These are phyloP conservation scores for Leccinum ochraceum DNA, from an alignment of 768 basidiomycete genomes.

Conservation along the genomic window DNA sequence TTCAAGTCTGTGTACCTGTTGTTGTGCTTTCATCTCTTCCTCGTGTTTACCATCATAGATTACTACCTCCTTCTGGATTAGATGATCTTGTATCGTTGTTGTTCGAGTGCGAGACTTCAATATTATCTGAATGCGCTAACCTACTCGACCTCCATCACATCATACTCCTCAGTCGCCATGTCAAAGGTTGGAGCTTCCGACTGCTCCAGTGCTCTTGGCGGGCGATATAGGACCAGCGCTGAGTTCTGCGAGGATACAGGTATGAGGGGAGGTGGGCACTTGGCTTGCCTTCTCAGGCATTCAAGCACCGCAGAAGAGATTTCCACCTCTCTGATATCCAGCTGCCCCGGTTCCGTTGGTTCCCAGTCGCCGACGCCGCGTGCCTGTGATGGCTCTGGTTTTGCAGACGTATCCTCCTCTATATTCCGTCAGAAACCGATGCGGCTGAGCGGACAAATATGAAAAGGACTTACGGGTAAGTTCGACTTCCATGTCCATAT, in stretches of 20 bases:
- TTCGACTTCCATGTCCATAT: constrained; percentile 61
- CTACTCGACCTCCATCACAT: constrained; percentile 58
- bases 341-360: constrained; percentile 25
- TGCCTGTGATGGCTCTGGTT: constrained; percentile 25
- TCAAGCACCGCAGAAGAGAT: constrained; percentile 50
- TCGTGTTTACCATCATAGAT: constrained; percentile 26
- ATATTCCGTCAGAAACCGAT: background rate
- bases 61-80: constrained; percentile 24
- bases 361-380: constrained; percentile 14
- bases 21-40: constrained; percentile 23
- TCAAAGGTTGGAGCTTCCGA: background rate
- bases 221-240: constrained; percentile 58
- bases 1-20: constrained; percentile 22
- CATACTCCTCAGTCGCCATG: constrained; percentile 28
- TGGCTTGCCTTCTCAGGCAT: constrained; percentile 40
- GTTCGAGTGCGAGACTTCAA: constrained; percentile 14
- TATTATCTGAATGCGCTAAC: constrained; percentile 3
- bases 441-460: constrained; percentile 1
- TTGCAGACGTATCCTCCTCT: constrained; percentile 25
- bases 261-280: constrained; percentile 22
- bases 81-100: constrained; percentile 25
- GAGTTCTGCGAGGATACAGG: constrained; percentile 18
- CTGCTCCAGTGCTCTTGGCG: constrained; percentile 30
- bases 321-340: constrained; percentile 30
- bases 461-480: constrained; percentile 52